Base-by-base conservation (phyloP, 148 eudicot genomes). In the Rhododendron simsii region DNA sequence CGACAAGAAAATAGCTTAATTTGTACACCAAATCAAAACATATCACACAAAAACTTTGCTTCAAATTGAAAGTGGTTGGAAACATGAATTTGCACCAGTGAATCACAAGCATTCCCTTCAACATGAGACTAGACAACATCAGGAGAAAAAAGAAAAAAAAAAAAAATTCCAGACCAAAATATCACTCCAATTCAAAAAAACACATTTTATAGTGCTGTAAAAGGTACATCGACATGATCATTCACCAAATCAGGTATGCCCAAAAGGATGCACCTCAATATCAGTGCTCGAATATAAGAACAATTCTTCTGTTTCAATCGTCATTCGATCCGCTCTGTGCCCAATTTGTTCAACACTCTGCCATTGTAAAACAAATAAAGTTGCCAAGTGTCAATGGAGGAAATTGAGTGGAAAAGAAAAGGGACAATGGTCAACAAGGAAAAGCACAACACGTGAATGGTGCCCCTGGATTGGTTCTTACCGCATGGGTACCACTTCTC, bases 261-360 rank as follows among this genome's bases (percentile, higher is more conserved):
- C 28, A 55, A 78, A 83, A 87, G 50, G 20, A 65, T 33, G 86
- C 74, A 97, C 99, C 98, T 95, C 95, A 87, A 95, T 84, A 87
- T 95, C 95, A 65, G 99, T 97, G 89, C 96, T 93, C 44, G 99
- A 94, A 90, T 97, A 92, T 75, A 97, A 90, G 86, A 88, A 95
- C 47, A 97, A 92, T 69, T 94, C 92, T 85, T 93, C 95, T 74
- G 98, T 85, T 47, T 79, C 90, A 85, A 97, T 95, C 81, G 88
- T 87, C 92, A 97, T 86, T 39, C 99, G 94, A 84, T 95, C 96
- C 80, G 99, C 98, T 85, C 99, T 93, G 73, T 95, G 92, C 87
- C 95, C 98, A 88, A 97, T 95, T 89, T 97, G 99, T 89, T 97
- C 98, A 91, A 97, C 89, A 90, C 99, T 97, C 99, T 97, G 91